phyloP scores from a whole-genome alignment of 768 basidiomycete species.

The Suillus fuscotomentosus region DNA sequence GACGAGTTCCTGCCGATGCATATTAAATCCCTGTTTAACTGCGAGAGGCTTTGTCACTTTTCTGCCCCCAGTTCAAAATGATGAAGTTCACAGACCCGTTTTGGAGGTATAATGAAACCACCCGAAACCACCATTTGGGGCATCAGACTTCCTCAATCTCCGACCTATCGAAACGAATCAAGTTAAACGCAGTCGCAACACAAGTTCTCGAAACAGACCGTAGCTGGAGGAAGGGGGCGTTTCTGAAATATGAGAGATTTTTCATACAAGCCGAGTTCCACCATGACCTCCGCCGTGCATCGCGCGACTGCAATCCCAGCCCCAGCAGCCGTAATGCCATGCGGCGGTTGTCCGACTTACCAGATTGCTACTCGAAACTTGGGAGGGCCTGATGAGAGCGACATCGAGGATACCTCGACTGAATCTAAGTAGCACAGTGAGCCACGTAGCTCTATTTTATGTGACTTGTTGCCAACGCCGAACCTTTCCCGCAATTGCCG shows the following conservation, averaged over 20 bases:
- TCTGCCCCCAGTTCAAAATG: not conserved
- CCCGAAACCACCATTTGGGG: conserved; percentile 1
- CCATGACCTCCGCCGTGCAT: too few relatives aligned
- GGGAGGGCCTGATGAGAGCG: not conserved
- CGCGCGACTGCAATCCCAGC: conserved; percentile 37
- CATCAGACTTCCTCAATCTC: conserved; percentile 2
- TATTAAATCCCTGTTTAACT: not conserved
- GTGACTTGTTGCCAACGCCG: too few relatives aligned
- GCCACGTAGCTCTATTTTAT: too few relatives aligned
- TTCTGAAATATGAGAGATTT: too few relatives aligned
- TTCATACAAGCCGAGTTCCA: too few relatives aligned
- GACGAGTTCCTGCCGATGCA: conserved; percentile 29
- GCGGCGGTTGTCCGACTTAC: not conserved
- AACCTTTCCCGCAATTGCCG: too few relatives aligned
- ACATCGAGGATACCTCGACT: too few relatives aligned
- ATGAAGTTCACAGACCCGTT: not conserved
- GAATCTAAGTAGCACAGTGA: too few relatives aligned
- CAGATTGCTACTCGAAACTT: conserved; percentile 12
- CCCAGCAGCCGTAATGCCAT: conserved; percentile 35
- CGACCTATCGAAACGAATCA: not conserved
- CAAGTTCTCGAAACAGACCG: conserved; percentile 16
- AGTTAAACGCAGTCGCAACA: not conserved
- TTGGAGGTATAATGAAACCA: conserved; percentile 11
- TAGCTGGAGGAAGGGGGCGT: too few relatives aligned
- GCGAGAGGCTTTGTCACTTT: not conserved